phyloP scores from a whole-genome alignment of 2,329 filamentous ascomycete species.

The Epichloe uncinata region DNA sequence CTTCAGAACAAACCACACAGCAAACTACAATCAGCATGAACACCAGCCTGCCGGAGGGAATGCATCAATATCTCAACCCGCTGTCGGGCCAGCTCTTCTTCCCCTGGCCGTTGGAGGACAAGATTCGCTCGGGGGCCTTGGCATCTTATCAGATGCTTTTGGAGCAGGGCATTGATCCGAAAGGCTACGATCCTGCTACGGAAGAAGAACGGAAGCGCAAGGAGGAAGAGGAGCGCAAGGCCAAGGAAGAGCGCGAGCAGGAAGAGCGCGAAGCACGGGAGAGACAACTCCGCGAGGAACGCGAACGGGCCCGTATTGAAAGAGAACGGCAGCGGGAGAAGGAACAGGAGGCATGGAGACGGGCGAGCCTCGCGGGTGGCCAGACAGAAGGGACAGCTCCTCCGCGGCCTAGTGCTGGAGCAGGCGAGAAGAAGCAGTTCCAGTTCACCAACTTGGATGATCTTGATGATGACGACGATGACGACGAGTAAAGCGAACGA shows the following conservation, averaged over 20 bases:
- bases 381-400: conserved; percentile 13
- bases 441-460: conserved; percentile 42
- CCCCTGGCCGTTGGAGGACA: conserved; percentile 63
- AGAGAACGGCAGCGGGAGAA: conserved; percentile 29
- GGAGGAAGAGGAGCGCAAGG: conserved; percentile 36
- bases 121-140: conserved; percentile 56
- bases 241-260: conserved; percentile 33
- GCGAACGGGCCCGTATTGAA: conserved; percentile 26
- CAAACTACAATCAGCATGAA: conserved; percentile 19
- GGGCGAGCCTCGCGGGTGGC: conserved; percentile 21
- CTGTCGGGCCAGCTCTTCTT: conserved; percentile 48
- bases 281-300: conserved; percentile 25
- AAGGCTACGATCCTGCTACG: conserved; percentile 42
- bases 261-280: conserved; percentile 33
- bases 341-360: conserved; percentile 28
- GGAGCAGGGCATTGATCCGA: conserved; percentile 49
- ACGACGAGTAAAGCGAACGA: conserved; percentile 12
- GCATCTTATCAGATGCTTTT: conserved; percentile 48
- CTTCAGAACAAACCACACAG: conserved; percentile 19
- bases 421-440: conserved; percentile 37
- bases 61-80: conserved; percentile 40
- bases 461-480: conserved; percentile 35
- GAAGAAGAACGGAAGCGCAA: conserved; percentile 38
- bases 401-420: conserved; percentile 13
- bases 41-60: conserved; percentile 34